Conservation (phyloP, 768 basidiomycete species). For the Tephrocybe rancida region DNA sequence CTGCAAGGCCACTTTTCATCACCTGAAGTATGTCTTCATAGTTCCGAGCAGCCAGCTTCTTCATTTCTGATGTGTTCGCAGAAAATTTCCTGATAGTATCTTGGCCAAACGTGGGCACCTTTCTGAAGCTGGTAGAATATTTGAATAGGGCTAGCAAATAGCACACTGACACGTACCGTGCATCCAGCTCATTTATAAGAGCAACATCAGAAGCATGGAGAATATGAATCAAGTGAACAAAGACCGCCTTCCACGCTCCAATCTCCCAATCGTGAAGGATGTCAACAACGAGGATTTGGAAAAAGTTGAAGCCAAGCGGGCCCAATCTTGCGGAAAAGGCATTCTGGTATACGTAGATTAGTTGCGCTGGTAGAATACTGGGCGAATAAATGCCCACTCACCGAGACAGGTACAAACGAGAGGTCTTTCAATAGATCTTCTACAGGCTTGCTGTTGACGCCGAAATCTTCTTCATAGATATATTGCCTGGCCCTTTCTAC, state of each 20-base stretch:
- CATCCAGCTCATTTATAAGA: not conserved
- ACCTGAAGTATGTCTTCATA: slow-evolving; percentile 34
- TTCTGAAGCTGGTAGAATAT: slow-evolving; percentile 26
- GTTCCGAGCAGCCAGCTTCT: slow-evolving; percentile 24
- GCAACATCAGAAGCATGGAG: not conserved
- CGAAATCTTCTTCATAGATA: not conserved
- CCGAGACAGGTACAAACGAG: not conserved
- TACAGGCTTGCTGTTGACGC: not conserved
- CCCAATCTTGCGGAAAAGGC: slow-evolving; percentile 22
- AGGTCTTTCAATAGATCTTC: slow-evolving; percentile 5
- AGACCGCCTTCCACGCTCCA: slow-evolving; percentile 25
- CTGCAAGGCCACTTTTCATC: not conserved
- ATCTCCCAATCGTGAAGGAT: slow-evolving; percentile 32
- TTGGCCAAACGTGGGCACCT: slow-evolving; percentile 33
- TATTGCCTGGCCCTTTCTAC: not conserved
- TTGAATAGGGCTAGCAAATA: not conserved
- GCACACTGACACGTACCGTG: not conserved
- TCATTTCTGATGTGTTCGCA: slow-evolving; percentile 20
- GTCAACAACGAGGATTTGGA: slow-evolving; percentile 33
- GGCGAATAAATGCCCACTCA: not conserved
- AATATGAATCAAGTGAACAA: slow-evolving; percentile 26
- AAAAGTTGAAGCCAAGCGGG: slow-evolving; percentile 2
- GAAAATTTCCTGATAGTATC: slow-evolving; percentile 24
- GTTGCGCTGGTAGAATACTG: not conserved
- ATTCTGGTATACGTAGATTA: slow-evolving; percentile 18